Percentiles rank a stretch among this genome's conserved stretches.
Evolutionary conservation across 352 stramenopile species (phyloP).

Genomic region (Globisporangium yorkense): DNA sequence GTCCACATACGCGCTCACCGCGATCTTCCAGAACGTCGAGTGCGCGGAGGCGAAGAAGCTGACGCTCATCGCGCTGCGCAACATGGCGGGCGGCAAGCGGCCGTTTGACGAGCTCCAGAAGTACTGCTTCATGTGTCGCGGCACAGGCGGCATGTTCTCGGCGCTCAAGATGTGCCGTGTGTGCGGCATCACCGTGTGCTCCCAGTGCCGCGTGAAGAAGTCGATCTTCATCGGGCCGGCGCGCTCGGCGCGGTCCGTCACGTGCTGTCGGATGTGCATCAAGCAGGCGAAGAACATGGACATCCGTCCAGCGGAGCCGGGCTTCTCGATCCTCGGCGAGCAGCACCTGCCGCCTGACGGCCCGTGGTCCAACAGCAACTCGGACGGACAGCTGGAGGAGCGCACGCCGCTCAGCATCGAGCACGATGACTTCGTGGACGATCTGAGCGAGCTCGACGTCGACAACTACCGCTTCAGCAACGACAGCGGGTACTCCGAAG

Average conservation of each 20-base stretch:
- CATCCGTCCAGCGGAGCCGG: slow-evolving; percentile 15
- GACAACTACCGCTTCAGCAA: slow-evolving; percentile 11
- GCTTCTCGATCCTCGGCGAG: slow-evolving; percentile 21
- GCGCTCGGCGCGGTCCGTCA: neutral
- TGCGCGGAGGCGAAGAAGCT: slow-evolving; percentile 52
- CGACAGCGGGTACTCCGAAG: slow-evolving; percentile 7
- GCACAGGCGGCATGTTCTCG: slow-evolving; percentile 6
- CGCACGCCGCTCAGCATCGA: slow-evolving; percentile 2
- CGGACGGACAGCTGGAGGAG: neutral
- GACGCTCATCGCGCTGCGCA: slow-evolving; percentile 27
- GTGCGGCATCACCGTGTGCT: slow-evolving; percentile 16
- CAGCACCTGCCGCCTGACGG: slow-evolving; percentile 3
- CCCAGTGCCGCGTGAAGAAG: slow-evolving; percentile 21
- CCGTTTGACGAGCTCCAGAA: slow-evolving; percentile 6
- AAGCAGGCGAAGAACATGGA: slow-evolving; percentile 17
- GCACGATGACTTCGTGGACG: slow-evolving; percentile 1
- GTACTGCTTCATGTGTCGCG: slow-evolving; percentile 19
- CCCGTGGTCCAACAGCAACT: slow-evolving; percentile 2
- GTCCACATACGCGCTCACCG: slow-evolving; percentile 16
- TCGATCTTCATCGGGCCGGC: slow-evolving; percentile 19
- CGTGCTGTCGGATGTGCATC: slow-evolving; percentile 6
- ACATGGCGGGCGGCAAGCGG: slow-evolving; percentile 4
- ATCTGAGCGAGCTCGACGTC: slow-evolving; percentile 6
- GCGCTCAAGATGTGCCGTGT: slow-evolving; percentile 16
- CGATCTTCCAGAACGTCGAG: slow-evolving; percentile 24